Base-by-base conservation (phyloP, 148 eudicot genomes). In the Diospyros lotus region DNA sequence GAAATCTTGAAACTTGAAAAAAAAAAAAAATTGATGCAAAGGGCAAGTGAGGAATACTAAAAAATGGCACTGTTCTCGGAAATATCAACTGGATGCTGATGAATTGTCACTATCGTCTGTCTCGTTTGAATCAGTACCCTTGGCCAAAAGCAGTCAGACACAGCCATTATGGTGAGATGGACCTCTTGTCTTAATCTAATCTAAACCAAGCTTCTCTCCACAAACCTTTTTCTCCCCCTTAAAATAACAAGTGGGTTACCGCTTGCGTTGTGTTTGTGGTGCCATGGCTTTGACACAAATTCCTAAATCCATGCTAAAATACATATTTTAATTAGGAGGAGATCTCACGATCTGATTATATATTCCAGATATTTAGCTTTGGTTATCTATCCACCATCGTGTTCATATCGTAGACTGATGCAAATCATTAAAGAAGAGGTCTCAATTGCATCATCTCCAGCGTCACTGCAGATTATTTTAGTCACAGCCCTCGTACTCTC, bases 101-200 rank as follows among this genome's bases (percentile, higher is more conserved):
- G 79, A 77, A 65, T 70, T 62, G 79, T 77, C 79, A 42, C 53
- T 53, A 39, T 77, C 75, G n/a, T 62, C 63, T 64, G 48, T 63
- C 69, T 77, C 64, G 74, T 70, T 63, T 76, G 79, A 76, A 76
- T 76, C 74, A 76, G 79, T 76, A 68, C 79, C 60, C 68, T 76
- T 63, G 60, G 58, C 48, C 9, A 69, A 71, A 77, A 69, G 79
- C 64, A 70, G 79, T 63, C 79, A 70, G 64, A 14, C 70, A 70
- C 52, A 42, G 66, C 55, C 63, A 70, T 77, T 77, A 70, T 52
- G 61, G 40, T 38, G 79, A 70, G 79, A 77, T 69, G 62, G 79
- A 77, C 79, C 71, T 70, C 8, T 70, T 75, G 11, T 69, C 43
- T n/a, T 60, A 40, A 11, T 67, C 72, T 28, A 15, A 11, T 43